Evolutionary conservation across 2,329 filamentous ascomycete species (phyloP).

Genomic region (Aspergillus terreus): DNA sequence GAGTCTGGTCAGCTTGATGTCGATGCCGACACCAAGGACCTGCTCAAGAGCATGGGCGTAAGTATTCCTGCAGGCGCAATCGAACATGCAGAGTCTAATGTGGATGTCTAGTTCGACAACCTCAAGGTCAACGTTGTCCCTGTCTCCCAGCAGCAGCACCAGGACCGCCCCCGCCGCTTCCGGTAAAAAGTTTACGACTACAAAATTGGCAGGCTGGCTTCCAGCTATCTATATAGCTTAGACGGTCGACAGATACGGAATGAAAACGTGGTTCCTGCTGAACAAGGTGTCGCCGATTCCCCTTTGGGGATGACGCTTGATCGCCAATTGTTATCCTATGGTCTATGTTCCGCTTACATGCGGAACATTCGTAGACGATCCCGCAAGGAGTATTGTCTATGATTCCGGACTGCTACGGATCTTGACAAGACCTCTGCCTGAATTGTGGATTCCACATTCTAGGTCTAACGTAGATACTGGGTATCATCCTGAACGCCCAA

Average conservation of each 20-base stretch:
- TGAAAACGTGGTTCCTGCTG: constrained; percentile 39
- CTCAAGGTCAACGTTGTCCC: constrained; percentile 95
- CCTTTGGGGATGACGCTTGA: constrained; percentile 77
- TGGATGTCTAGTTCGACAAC: constrained; percentile 75
- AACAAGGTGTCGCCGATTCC: constrained; percentile 90
- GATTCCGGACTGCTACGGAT: not conserved
- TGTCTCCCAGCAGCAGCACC: constrained; percentile 78
- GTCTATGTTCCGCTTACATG: constrained; percentile 14
- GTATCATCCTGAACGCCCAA: constrained; percentile 3
- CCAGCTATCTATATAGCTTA: constrained; percentile 26
- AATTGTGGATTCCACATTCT: not conserved
- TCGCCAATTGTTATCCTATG: constrained; percentile 63
- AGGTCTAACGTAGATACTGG: not conserved
- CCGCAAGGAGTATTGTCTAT: not conserved
- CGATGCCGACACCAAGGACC: constrained; percentile 96
- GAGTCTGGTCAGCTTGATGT: constrained; percentile 93
- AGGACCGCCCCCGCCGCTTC: constrained; percentile 71
- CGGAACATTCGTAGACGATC: constrained; percentile 19
- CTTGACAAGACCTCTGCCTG: not conserved
- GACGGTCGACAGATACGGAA: constrained; percentile 32
- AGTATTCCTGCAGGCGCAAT: constrained; percentile 42
- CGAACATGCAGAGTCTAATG: not conserved
- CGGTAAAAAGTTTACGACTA: not conserved
- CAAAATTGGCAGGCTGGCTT: constrained; percentile 19
- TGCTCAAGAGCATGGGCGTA: constrained; percentile 98